Evolutionary conservation across 352 stramenopile species (phyloP), one percentile per base, ranked within the genome.

Genomic region (Globisporangium perplexum): DNA sequence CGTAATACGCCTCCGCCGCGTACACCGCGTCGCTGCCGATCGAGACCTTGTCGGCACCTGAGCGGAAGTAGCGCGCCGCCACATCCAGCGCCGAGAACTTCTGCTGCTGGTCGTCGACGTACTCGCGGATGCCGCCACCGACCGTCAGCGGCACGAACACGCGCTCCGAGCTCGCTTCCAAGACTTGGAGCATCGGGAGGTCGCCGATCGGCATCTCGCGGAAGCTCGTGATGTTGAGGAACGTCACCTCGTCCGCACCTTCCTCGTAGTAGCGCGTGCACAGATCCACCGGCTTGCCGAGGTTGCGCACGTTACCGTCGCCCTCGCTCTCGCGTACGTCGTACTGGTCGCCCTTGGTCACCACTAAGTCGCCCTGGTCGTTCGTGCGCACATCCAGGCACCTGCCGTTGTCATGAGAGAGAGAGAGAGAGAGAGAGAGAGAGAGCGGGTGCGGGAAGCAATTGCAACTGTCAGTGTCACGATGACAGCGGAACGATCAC

Each of bases 221-320:
- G 68, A 99, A 99, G 66, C 88, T 98, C n/a, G 93, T 98, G 60
- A 99, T 99, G 79, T 99, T 99, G 33, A 99, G 74, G 70, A 99
- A 99, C 23, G 90, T 85, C 61, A 99, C 95, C 66, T 99, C 96
- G 58, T 99, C 96, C 14, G 90, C 96, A 23, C 96, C 80, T 50
- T 98, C 96, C 17, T 97, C 67, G 74, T 98, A 98, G 72, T 99
- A 99, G 15, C 94, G 85, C 43, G 76, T 77, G 57, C 92, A 97
- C 33, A 99, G 69, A 15, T 96, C 83, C 14, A 98, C 96, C 3
- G 97, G 96, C 65, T 98, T 98, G 60, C 97, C 97, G 61, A 99
- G 95, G 72, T 99, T 99, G 59, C 97, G 84, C 18, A 99, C 96
- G 49, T 88, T 71, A 52, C 95, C 95, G 33, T 77, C 66, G 20